Evolutionary conservation across 345 rosid genomes (phyloP), one percentile per base, ranked within the genome.

Genomic region (Jatropha curcas): DNA sequence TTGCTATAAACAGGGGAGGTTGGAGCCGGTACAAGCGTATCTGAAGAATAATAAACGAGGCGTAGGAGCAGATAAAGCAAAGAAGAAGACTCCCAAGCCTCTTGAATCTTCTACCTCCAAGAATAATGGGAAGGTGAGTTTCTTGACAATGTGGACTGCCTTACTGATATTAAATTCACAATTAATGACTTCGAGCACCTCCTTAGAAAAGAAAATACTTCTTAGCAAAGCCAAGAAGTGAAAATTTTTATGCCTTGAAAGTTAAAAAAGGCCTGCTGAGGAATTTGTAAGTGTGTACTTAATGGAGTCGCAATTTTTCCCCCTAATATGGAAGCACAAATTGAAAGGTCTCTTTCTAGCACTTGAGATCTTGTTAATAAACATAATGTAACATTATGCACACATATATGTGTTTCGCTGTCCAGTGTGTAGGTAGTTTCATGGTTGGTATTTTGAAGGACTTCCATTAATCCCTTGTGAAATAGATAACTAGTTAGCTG

Each of bases 21-120:
- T 94, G 75, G 97, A 88, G 76, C 97, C 97, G 20, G 78, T 91
- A 22, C 50, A 84, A 80, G 37, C 92, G 43, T 72, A 71, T 57
- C 53, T 76, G 78, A 94, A 94, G 77, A 79, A 83, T 56, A 87
- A 94, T 76, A 94, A 90, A 79, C 85, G 88, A 27, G 98, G 98
- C 30, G 43, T 94, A 7, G 98, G 98, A 75, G 88, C 94, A 35
- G 87, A 77, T 55, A 78, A 66, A 67, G 67, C 61, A 19, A 86
- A 87, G 83, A 87, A 83, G 85, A 83, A 77, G 86, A 82, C 71
- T 71, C 50, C 67, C 60, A 84, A 80, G 59, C 67, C 79, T 31
- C 68, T 11, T 33, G 72, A 65, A 37, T 41, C 76, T 30, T 28
- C 60, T 27, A 46, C 24, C 33, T 80, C 86, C 34, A 76, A 67